These are phyloP conservation scores for Pistacia integerrima DNA, from an alignment of 345 rosid genomes.

Conservation along the genomic window DNA sequence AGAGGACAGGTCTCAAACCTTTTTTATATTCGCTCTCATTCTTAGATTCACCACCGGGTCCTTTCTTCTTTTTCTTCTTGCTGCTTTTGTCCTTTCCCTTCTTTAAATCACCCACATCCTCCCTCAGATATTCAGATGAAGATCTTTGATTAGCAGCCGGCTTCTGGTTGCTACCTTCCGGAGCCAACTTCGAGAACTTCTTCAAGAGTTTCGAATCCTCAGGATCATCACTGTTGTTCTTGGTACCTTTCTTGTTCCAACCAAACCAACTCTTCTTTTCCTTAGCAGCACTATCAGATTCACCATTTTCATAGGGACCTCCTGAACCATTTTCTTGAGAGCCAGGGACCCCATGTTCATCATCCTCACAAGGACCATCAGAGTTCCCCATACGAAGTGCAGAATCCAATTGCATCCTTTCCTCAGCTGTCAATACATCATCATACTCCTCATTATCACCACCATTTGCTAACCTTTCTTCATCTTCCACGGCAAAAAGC, in stretches of 20 bases:
- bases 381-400: conserved; percentile 69
- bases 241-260: conserved; percentile 78
- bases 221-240: conserved; percentile 55
- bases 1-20: conserved; percentile 91
- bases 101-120: conserved; percentile 60
- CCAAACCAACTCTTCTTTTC: conserved; percentile 98
- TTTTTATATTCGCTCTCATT: conserved; percentile 90
- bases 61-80: conserved; percentile 89
- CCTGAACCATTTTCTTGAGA: conserved; percentile 66
- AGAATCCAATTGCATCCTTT: conserved; percentile 79
- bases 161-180: conserved; percentile 67
- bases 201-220: conserved; percentile 71
- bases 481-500: conserved; percentile 84
- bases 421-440: conserved; percentile 88
- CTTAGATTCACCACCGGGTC: conserved; percentile 50
- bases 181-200: conserved; percentile 71
- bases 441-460: conserved; percentile 70
- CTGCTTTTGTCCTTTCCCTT: conserved; percentile 77
- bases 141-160: conserved; percentile 57
- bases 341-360: conserved; percentile 56
- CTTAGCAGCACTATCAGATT: conserved; percentile 56
- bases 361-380: conserved; percentile 70
- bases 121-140: conserved; percentile 55
- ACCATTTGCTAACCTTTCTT: conserved; percentile 60
- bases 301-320: conserved; percentile 59